Conservation (phyloP, 345 rosid genomes). For the Physaria fendleri region DNA sequence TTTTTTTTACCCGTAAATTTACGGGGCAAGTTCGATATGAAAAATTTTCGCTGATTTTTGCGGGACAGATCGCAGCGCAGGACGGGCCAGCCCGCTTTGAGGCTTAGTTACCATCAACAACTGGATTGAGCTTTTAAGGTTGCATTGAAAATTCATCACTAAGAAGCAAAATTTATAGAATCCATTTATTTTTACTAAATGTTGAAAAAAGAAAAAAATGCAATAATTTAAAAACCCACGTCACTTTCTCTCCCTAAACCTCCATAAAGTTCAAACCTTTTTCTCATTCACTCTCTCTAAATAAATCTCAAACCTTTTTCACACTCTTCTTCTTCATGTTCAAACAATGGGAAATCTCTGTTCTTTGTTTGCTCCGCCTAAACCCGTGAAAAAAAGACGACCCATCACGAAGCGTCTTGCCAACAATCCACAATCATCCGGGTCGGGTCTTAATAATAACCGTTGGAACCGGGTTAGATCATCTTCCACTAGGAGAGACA, state of each 20-base stretch:
- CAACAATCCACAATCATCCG: background rate
- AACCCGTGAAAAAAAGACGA: slow-evolving; percentile 38
- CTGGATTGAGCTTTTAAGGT: no score
- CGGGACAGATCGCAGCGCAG: no score
- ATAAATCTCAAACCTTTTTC: background rate
- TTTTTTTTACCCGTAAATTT: no score
- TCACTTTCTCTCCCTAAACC: slow-evolving; percentile 6
- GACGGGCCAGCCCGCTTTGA: no score
- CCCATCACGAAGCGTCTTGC: slow-evolving; percentile 28
- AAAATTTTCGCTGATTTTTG: no score
- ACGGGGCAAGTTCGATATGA: no score
- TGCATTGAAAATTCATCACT: no score
- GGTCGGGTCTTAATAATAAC: slow-evolving; percentile 25
- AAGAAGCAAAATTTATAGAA: no score
- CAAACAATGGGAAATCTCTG: slow-evolving; percentile 56
- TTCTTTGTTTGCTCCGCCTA: slow-evolving; percentile 46
- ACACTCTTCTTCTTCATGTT: background rate
- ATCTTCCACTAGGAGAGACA: slow-evolving; percentile 47
- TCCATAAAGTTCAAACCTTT: slow-evolving; percentile 18
- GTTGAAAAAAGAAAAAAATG: no score
- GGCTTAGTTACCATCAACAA: no score
- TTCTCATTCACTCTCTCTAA: slow-evolving; percentile 1
- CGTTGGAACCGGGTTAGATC: slow-evolving; percentile 64
- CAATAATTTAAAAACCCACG: no score
- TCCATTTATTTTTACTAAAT: no score